Base-by-base conservation (phyloP, 768 basidiomycete species). In the Leccinum longicurvipes region DNA sequence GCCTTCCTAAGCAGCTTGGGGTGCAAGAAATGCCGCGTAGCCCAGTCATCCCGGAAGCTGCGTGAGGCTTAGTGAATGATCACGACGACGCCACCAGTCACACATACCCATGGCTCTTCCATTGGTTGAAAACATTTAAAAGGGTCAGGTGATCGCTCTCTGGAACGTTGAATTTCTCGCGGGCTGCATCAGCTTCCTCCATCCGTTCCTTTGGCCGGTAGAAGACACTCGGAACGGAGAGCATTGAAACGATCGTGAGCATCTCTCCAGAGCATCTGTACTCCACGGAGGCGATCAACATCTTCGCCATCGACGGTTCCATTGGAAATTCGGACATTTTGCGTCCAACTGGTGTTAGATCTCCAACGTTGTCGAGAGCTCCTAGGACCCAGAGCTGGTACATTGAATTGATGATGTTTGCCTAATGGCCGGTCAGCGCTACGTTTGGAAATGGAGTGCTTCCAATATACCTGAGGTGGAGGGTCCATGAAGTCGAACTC, bases 401-500 rank as follows among this genome's bases (percentile, higher is more conserved):
- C 94, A 98, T 98, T 6, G 96, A 98, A 70, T 98, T 98, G 44
- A 99, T 78, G 63, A 98, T 99, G 68, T 98, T 98, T 51, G 92
- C 91, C 87, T 94, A 60, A 3, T 32, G 4, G 49, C 32, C 41
- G 15, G 52, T 63, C 52, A 60, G 27, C 46, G 17, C 42, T 25
- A n/a, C 2, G 0, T 31, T 24, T 6, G 2, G 1, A 29, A 15
- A 36, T 36, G 28, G 15, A 41, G 11, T 6, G 4, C 25, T 27
- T 47, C 28, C 47, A 47, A 61, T 71, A 53, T 63, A 87, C 91
- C 81, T 96, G 94, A n/a, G 97, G 97, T 21, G 97, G 97, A n/a
- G 97, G 97, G 70, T 99, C 97, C 97, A 99, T 98, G 69, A 99
- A 99, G 73, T 98, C 96, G 67, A 98, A 99, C 73, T 99, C 96